Conservation (phyloP, 2,329 filamentous ascomycete species). For the Calonectria hawksworthii region DNA sequence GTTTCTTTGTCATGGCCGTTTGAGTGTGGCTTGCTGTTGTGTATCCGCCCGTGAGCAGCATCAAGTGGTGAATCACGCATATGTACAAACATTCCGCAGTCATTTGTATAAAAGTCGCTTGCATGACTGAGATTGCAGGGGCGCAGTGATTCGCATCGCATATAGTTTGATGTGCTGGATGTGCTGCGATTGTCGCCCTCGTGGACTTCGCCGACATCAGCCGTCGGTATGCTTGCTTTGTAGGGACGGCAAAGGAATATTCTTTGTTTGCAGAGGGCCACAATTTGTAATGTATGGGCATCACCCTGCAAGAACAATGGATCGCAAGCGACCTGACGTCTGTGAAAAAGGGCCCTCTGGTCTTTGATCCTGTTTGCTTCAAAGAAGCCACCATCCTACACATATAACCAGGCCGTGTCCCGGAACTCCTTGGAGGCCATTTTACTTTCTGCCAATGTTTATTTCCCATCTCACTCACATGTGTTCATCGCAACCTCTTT, state of each 20-base stretch:
- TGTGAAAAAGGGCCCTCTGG: neutral
- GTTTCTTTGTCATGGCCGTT: neutral
- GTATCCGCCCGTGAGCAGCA: neutral
- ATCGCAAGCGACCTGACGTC: neutral
- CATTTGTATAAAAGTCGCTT: too few species aligned
- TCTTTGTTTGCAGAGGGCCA: neutral
- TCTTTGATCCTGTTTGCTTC: neutral
- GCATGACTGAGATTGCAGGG: too few species aligned
- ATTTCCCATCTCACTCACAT: too few species aligned
- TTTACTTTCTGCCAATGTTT: neutral
- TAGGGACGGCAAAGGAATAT: neutral
- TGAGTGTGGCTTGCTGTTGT: neutral
- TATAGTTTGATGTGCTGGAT: neutral
- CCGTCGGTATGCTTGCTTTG: neutral
- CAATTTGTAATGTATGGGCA: neutral
- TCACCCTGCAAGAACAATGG: neutral
- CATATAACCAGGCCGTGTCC: neutral
- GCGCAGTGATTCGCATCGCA: neutral
- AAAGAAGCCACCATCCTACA: neutral
- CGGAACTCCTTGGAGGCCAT: neutral
- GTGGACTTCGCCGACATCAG: neutral
- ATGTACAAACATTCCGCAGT: neutral
- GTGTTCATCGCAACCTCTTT: neutral
- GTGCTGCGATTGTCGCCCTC: neutral
- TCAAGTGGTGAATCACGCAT: neutral